Percentiles rank a stretch among this genome's conserved stretches.
Conservation (phyloP, 73 alveolate species). For the Diophrys sp. region DNA sequence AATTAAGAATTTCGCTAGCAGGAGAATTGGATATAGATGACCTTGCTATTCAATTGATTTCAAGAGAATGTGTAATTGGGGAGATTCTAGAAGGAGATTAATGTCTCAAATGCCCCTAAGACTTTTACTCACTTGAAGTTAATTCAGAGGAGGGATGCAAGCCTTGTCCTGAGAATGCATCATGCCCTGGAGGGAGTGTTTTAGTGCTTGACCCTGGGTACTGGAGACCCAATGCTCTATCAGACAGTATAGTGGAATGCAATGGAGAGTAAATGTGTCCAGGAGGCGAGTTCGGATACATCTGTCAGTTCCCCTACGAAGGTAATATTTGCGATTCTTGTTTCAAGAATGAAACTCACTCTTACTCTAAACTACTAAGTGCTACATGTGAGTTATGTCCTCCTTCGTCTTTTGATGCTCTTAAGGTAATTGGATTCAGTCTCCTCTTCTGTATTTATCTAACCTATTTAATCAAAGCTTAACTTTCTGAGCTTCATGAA, state of each 20-base stretch:
- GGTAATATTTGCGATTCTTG: not conserved
- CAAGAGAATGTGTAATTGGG: no score
- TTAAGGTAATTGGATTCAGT: not conserved
- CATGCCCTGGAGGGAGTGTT: constrained; percentile 57
- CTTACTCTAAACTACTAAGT: not conserved
- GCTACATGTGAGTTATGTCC: not conserved
- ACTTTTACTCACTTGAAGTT: not conserved
- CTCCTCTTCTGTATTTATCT: not conserved
- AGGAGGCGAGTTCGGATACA: constrained; percentile 2
- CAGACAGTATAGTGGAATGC: constrained; percentile 39
- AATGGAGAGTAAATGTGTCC: constrained; percentile 32
- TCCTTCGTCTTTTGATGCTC: not conserved
- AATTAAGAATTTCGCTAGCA: no score
- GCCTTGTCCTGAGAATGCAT: constrained; percentile 41
- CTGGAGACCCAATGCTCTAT: constrained; percentile 47
- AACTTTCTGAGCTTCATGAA: not conserved
- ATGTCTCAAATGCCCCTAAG: no score
- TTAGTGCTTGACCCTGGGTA: constrained; percentile 37
- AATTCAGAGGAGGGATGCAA: constrained; percentile 13
- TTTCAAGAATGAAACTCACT: not conserved
- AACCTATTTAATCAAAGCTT: not conserved
- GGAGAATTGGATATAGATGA: no score
- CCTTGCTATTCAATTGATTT: no score
- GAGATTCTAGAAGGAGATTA: no score
- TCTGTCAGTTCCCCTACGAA: not conserved